Evolutionary conservation across 208 protist species (phyloP).

Genomic region (Acanthamoeba triangularis): DNA sequence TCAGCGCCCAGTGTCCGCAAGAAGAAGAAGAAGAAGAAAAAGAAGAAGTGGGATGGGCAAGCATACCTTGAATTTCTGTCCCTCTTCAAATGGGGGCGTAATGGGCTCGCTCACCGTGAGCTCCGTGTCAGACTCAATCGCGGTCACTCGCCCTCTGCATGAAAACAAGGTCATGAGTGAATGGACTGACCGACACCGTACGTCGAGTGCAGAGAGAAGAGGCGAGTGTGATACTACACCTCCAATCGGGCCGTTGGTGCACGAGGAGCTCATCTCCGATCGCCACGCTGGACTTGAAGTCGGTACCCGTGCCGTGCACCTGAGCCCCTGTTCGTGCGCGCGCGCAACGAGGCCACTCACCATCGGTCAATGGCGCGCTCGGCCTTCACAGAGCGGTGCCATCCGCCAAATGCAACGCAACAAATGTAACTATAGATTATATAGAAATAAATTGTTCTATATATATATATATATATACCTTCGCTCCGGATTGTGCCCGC

Average conservation of each 20-base stretch:
- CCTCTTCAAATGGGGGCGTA: neutral
- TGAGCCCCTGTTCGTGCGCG: neutral
- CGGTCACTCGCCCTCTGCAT: neutral
- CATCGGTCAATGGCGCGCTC: too few relatives aligned
- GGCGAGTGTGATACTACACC: too few relatives aligned
- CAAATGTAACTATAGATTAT: too few relatives aligned
- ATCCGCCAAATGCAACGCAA: too few relatives aligned
- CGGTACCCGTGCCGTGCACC: neutral
- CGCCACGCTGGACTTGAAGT: neutral
- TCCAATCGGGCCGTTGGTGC: neutral
- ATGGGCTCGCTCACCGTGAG: neutral
- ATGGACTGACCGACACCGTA: too few relatives aligned
- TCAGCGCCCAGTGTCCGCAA: neutral
- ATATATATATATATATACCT: too few relatives aligned
- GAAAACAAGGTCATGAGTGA: neutral
- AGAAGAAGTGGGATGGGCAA: neutral
- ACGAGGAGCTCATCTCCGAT: conserved; percentile 5
- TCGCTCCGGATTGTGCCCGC: conserved; percentile 1
- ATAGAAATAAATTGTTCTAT: too few relatives aligned
- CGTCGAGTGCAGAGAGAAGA: too few relatives aligned
- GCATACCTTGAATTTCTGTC: conserved; percentile 9
- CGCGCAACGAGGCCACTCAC: neutral
- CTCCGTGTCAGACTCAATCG: neutral
- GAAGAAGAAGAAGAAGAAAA: too few relatives aligned
- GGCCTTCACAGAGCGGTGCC: too few relatives aligned